Evolutionary conservation across 768 basidiomycete species (phyloP).

Genomic region (Strobilomyces dryophilus): DNA sequence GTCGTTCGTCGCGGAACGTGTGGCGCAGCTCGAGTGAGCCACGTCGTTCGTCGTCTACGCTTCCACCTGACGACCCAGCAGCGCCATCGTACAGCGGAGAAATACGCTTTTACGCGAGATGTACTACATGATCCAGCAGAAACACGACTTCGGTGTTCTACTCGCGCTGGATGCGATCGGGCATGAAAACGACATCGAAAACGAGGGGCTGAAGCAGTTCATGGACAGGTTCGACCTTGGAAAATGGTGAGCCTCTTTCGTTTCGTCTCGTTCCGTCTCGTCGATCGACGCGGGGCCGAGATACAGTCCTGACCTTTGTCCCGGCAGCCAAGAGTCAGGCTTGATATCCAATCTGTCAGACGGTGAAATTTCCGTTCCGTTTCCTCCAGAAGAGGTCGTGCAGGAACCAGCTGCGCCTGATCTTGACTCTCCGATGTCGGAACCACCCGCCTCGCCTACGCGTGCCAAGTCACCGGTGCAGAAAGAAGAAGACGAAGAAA

Average conservation of each 20-base stretch:
- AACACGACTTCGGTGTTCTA: slow-evolving; percentile 42
- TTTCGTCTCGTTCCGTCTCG: not conserved
- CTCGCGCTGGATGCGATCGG: slow-evolving; percentile 38
- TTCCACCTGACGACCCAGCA: slow-evolving; percentile 23
- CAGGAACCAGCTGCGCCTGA: slow-evolving; percentile 16
- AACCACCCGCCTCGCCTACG: slow-evolving; percentile 29
- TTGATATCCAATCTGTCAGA: slow-evolving; percentile 37
- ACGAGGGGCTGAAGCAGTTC: slow-evolving; percentile 44
- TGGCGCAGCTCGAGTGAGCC: slow-evolving; percentile 32
- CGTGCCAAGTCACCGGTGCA: slow-evolving; percentile 19
- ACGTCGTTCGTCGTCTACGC: not conserved
- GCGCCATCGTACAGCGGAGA: slow-evolving; percentile 59
- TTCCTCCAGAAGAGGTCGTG: slow-evolving; percentile 8
- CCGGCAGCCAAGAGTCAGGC: slow-evolving; percentile 38
- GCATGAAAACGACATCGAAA: slow-evolving; percentile 26
- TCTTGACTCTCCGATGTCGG: slow-evolving; percentile 31
- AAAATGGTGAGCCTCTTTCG: slow-evolving; percentile 40
- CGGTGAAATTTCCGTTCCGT: slow-evolving; percentile 26
- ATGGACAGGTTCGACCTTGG: slow-evolving; percentile 53
- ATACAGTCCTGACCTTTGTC: slow-evolving; percentile 4
- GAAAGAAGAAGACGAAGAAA: slow-evolving; percentile 25
- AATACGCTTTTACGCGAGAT: slow-evolving; percentile 71
- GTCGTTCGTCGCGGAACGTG: slow-evolving; percentile 35
- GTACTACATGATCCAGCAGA: slow-evolving; percentile 59
- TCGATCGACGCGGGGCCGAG: not conserved